A percentile compares a stretch with the other conserved stretches of the same genome.
phyloP scores from a whole-genome alignment of 179 eudicot genomes.

The Silene coronaria region DNA sequence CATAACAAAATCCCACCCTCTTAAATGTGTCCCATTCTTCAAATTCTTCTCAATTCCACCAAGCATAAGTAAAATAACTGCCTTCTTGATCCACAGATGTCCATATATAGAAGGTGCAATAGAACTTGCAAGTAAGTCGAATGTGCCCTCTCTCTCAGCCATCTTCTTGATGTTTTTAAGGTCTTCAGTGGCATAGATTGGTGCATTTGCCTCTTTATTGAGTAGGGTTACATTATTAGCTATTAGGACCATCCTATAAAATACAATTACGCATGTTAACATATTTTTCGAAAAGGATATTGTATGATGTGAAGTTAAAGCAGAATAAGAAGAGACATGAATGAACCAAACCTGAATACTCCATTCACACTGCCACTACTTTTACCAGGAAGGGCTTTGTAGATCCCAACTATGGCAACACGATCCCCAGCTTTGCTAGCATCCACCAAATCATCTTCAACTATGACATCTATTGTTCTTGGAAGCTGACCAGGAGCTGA shows the following conservation, averaged over 20 bases:
- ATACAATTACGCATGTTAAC: not conserved
- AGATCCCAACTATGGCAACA: slow-evolving; percentile 88
- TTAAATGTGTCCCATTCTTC: slow-evolving; percentile 91
- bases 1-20: slow-evolving; percentile 58
- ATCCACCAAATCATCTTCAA: slow-evolving; percentile 96
- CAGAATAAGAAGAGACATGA: slow-evolving; percentile 1
- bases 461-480: slow-evolving; percentile 81
- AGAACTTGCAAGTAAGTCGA: slow-evolving; percentile 77
- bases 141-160: slow-evolving; percentile 71
- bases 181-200: slow-evolving; percentile 70
- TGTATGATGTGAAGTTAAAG: not conserved
- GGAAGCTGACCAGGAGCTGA: slow-evolving; percentile 99
- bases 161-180: slow-evolving; percentile 66
- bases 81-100: slow-evolving; percentile 94
- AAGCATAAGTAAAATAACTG: slow-evolving; percentile 82
- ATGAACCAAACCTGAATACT: slow-evolving; percentile 73
- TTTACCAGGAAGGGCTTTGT: slow-evolving; percentile 94
- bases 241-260: slow-evolving; percentile 80
- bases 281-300: not conserved
- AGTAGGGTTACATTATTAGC: slow-evolving; percentile 88
- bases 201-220: slow-evolving; percentile 92
- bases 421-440: slow-evolving; percentile 98
- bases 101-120: slow-evolving; percentile 98
- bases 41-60: slow-evolving; percentile 95
- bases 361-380: slow-evolving; percentile 97